Base-by-base conservation (phyloP, 495 filamentous ascomycete species). In the Lichina pygmaea region DNA sequence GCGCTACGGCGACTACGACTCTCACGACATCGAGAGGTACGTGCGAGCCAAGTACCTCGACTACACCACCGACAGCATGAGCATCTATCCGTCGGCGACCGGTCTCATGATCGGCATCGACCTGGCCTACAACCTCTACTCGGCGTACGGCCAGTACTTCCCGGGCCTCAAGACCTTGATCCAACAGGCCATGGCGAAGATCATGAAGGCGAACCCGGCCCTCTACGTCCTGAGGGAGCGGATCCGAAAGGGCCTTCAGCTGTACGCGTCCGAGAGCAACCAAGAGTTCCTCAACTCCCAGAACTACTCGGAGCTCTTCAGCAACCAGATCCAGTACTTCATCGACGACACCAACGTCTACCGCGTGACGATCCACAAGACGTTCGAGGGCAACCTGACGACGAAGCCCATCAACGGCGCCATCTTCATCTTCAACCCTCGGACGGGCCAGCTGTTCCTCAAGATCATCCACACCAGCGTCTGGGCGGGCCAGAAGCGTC, bases 391-490 rank as follows among this genome's bases (percentile, higher is more conserved):
- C 51, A 99, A 99, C 54, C 65, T 99, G 67, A 99, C 91, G 2
- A 99, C 91, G 0, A 99, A 99, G 62, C 91, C 91, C 16, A 99
- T 99, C 65, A 99, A 99, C 61, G 91, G 91, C 55, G 91, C 91
- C 34, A 99, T 99, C 55, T 95, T 99, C 66, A 95, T 99, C 61
- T 93, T 99, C 74, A 99, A 95, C 56, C 91, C 91, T 13, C 75
- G 91, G 42, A 95, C 91, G 50, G 91, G 91, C 33, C 91, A 99
- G 54, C 63, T 99, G 15, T 99, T 99, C 72, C 60, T 99, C 53
- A 99, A 99, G 72, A 94, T 99, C 55, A 99, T 99, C 52, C 91
- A 99, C 63, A 99, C 91, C 4, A 94, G 86, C 54, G 91, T 99
- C 37, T 99, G 91, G 91, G 91, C 91, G 34, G 91, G 91, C 38